Base-by-base conservation (phyloP, 116 monocot species). In the Cymodocea nodosa region DNA sequence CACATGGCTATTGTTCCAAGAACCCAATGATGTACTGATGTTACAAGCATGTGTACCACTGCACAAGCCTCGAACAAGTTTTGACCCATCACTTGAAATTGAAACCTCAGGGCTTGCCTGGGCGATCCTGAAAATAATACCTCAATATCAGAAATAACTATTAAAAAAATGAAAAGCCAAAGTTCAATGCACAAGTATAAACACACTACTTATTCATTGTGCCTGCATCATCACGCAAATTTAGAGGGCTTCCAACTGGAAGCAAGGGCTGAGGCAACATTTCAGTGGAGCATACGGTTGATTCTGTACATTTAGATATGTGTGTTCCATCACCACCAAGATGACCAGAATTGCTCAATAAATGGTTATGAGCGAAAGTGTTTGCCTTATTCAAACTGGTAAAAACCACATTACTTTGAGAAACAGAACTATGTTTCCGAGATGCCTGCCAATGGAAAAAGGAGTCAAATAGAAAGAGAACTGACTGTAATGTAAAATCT, bases 131-230 rank as follows among this genome's bases (percentile, higher is more conserved):
- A 51, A 71, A 60, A 63, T 48, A 35, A 62, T 3, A 50, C 2
- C 35, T 53, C 17, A 50, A 54, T 55, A 14, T 48, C 23, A 64
- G 22, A 64, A 64, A 35, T 35, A 16, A 35, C 50, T 5, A 0
- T 30, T 1, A 30, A 11, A 16, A 75, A 6, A 36, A 69, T 19
- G 30, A 2, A 52, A 67, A 67, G n/a, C 53, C 10, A 49, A 50
- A 67, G 25, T 23, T 19, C 50, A 23, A 56, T 39, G 4, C 22
- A 24, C 19, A 48, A 62, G 39, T 18, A 51, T 30, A 20, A 2
- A 35, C 80, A 56, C 91, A 91, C 97, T 82, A 85, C 52, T 69
- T 68, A 55, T 24, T 65, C 37, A 70, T 70, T 30, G 67, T 69
- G 70, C 66, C 68, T 60, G 59, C 16, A 69, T 82, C 82, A 60